Conservation (phyloP, 1,139 yeast genomes). For the Spathaspora sp. region DNA sequence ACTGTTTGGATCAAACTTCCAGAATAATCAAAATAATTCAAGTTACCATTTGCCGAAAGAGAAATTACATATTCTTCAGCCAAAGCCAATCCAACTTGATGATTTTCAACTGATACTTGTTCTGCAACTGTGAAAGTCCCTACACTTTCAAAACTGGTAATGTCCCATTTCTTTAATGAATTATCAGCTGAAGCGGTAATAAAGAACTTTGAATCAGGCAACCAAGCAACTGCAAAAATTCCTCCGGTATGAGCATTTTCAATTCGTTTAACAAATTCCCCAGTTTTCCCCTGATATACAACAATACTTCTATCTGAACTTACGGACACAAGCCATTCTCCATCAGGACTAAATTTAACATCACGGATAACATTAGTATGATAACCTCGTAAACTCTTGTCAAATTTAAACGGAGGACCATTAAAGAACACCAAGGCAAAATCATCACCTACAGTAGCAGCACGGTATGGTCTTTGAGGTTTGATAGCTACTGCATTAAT, state of each 20-base stretch:
- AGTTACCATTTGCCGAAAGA: conserved; percentile 68
- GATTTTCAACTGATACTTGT: conserved; percentile 48
- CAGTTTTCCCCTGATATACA: conserved; percentile 84
- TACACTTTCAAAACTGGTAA: conserved; percentile 18
- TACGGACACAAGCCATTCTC: conserved; percentile 69
- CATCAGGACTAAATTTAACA: conserved; percentile 80
- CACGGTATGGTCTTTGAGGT: conserved; percentile 89
- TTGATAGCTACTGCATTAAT: conserved; percentile 84
- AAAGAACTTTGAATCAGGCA: conserved; percentile 54
- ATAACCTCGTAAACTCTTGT: conserved; percentile 66
- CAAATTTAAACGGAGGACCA: conserved; percentile 94
- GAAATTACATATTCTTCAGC: conserved; percentile 62
- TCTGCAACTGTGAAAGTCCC: conserved; percentile 42
- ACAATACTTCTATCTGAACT: conserved; percentile 83
- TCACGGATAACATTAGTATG: conserved; percentile 81
- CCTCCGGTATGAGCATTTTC: conserved; percentile 74
- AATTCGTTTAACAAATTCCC: conserved; percentile 61
- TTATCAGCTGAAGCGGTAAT: conserved; percentile 87
- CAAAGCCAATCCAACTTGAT: conserved; percentile 79
- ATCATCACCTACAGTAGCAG: conserved; percentile 92
- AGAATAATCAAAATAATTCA: conserved; percentile 54
- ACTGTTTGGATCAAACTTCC: conserved; percentile 46
- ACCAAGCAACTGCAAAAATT: conserved; percentile 75
- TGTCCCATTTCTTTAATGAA: conserved; percentile 64
- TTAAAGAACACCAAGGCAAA: conserved; percentile 78